Conservation (phyloP, 139 green algal species). For the Coccomyxa sp. region DNA sequence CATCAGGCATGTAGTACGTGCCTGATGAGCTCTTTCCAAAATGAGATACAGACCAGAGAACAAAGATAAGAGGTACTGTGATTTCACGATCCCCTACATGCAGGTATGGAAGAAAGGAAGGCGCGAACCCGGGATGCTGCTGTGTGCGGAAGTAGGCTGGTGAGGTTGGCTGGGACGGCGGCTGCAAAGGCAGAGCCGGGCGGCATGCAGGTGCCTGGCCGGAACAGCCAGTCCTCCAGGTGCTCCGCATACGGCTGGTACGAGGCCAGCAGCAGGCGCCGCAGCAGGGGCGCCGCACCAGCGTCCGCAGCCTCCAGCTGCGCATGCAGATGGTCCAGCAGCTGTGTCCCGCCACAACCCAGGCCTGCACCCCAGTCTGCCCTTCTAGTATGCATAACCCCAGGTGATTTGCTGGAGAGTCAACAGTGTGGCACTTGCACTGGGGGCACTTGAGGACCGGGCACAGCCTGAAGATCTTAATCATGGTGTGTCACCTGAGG, state of each 20-base stretch:
- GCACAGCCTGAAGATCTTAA: not conserved
- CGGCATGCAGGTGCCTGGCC: not conserved
- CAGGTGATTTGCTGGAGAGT: not conserved
- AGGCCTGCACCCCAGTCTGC: not conserved
- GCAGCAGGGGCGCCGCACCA: not conserved
- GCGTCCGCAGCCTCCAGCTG: slow-evolving; percentile 5
- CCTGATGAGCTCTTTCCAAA: no score
- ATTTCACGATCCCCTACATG: not conserved
- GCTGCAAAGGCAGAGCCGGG: not conserved
- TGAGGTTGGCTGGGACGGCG: not conserved
- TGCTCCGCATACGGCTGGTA: slow-evolving; percentile 4
- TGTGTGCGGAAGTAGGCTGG: no score
- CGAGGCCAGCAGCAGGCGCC: slow-evolving; percentile 5
- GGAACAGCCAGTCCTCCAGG: slow-evolving; percentile 5
- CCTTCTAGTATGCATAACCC: not conserved
- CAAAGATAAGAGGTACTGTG: not conserved
- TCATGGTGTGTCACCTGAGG: no score
- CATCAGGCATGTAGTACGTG: no score
- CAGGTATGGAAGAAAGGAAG: not conserved
- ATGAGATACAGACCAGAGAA: no score
- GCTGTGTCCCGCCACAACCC: not conserved
- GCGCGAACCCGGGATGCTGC: not conserved
- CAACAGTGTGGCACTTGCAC: not conserved
- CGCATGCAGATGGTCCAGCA: slow-evolving; percentile 6
- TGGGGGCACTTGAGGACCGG: not conserved